Evolutionary conservation across 805 yeast species (phyloP).

Genomic region (Ogataea haglerorum): DNA sequence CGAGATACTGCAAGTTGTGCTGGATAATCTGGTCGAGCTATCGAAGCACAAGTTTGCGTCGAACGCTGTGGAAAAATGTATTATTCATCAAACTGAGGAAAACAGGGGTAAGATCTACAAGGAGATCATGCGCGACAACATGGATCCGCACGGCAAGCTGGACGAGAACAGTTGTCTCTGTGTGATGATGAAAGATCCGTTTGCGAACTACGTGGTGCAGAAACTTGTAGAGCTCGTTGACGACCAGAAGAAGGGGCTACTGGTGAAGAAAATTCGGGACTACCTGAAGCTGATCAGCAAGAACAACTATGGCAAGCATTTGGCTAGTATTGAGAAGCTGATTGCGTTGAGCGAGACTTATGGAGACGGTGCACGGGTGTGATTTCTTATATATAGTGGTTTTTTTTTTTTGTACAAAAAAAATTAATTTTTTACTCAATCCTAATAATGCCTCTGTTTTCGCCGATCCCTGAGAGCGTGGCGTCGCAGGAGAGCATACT

Average conservation of each 20-base stretch:
- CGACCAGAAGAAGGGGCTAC: conserved; percentile 61
- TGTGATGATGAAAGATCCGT: conserved; percentile 95
- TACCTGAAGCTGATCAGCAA: conserved; percentile 72
- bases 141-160: conserved; percentile 39
- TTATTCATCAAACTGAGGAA: conserved; percentile 60
- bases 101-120: conserved; percentile 64
- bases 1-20: conserved; percentile 61
- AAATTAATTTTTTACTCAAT: background rate
- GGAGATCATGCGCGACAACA: conserved; percentile 59
- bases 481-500: conserved; percentile 14
- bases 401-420: background rate
- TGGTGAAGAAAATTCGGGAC: conserved; percentile 74
- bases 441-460: conserved; percentile 10
- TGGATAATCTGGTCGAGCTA: conserved; percentile 59
- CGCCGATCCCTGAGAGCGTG: conserved; percentile 20
- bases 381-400: background rate
- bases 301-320: conserved; percentile 72
- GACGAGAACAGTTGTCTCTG: conserved; percentile 71
- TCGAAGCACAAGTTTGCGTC: conserved; percentile 98
- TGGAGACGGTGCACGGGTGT: conserved; percentile 12
- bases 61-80: conserved; percentile 93
- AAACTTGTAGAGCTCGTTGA: conserved; percentile 82
- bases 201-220: conserved; percentile 96
- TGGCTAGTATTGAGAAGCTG: conserved; percentile 77
- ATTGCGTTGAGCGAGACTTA: conserved; percentile 50